Conservation (phyloP, 352 stramenopile genomes). For the Peronospora farinosa region DNA sequence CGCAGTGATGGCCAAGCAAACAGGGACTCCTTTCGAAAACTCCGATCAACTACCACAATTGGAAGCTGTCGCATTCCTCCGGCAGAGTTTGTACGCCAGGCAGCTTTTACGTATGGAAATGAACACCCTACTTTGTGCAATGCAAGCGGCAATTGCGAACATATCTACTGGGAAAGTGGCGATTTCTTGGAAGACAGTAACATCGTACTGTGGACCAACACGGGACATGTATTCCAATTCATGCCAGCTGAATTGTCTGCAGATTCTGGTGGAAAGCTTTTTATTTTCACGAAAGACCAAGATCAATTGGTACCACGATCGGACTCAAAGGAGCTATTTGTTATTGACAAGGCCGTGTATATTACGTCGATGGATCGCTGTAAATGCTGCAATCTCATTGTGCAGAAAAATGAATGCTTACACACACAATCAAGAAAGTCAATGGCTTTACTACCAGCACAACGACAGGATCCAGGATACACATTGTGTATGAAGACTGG, state of each 20-base stretch:
- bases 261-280: slow-evolving; percentile 45
- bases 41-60: slow-evolving; percentile 30
- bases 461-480: slow-evolving; percentile 31
- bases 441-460: slow-evolving; percentile 6
- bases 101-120: slow-evolving; percentile 7
- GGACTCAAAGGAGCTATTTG: slow-evolving; percentile 49
- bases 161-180: slow-evolving; percentile 53
- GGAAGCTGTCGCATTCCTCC: slow-evolving; percentile 46
- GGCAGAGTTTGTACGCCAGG: slow-evolving; percentile 27
- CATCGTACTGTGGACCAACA: slow-evolving; percentile 66
- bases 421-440: slow-evolving; percentile 2
- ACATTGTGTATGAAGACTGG: slow-evolving; percentile 37
- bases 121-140: slow-evolving; percentile 11
- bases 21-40: slow-evolving; percentile 19
- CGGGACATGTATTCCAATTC: slow-evolving; percentile 62
- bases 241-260: slow-evolving; percentile 21
- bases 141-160: slow-evolving; percentile 5
- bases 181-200: slow-evolving; percentile 57
- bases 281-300: slow-evolving; percentile 79
- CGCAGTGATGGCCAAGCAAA: slow-evolving; percentile 20
- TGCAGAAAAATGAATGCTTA: slow-evolving; percentile 10
- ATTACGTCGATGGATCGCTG: slow-evolving; percentile 54
- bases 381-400: slow-evolving; percentile 34
- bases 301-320: slow-evolving; percentile 76
- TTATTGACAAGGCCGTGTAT: slow-evolving; percentile 48